These are phyloP conservation scores for Penicillium silybi DNA, from an alignment of 495 filamentous ascomycete species.

Conservation along the genomic window DNA sequence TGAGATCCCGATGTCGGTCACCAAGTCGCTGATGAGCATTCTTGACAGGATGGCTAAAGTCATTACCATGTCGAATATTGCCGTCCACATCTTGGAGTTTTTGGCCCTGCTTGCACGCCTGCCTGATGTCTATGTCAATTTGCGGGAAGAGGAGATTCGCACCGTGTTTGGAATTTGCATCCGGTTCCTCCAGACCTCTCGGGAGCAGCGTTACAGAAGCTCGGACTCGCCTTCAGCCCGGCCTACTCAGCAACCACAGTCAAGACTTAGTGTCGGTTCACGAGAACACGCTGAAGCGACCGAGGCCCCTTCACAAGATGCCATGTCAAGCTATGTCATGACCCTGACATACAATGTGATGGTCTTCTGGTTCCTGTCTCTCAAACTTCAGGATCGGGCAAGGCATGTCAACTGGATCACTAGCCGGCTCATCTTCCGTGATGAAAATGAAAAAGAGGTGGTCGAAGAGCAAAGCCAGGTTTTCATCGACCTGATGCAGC, in stretches of 20 bases:
- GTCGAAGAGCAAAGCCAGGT: conserved; percentile 92
- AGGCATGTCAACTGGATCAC: conserved; percentile 88
- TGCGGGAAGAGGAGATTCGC: conserved; percentile 81
- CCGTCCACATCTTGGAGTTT: conserved; percentile 93
- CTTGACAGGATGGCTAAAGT: conserved; percentile 91
- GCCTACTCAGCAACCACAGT: conserved; percentile 19
- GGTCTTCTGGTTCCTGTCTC: conserved; percentile 89
- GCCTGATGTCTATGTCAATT: conserved; percentile 79
- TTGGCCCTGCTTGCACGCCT: conserved; percentile 79
- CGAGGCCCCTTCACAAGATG: conserved; percentile 34
- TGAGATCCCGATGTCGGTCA: conserved; percentile 79
- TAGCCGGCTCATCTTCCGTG: conserved; percentile 72
- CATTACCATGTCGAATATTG: conserved; percentile 85
- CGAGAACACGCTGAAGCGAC: conserved; percentile 36
- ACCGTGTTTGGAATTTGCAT: conserved; percentile 94
- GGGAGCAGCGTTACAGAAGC: conserved; percentile 49
- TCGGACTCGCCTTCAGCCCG: conserved; percentile 32
- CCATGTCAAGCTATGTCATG: conserved; percentile 75
- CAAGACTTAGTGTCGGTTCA: conserved; percentile 39
- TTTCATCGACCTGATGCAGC: conserved; percentile 93
- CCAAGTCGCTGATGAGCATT: conserved; percentile 75
- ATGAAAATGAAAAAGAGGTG: conserved; percentile 66
- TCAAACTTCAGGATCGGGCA: conserved; percentile 77
- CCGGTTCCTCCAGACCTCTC: conserved; percentile 75
- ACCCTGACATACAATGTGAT: conserved; percentile 92